phyloP scores from a whole-genome alignment of 768 basidiomycete genomes.

The Pulveroboletus sp. region DNA sequence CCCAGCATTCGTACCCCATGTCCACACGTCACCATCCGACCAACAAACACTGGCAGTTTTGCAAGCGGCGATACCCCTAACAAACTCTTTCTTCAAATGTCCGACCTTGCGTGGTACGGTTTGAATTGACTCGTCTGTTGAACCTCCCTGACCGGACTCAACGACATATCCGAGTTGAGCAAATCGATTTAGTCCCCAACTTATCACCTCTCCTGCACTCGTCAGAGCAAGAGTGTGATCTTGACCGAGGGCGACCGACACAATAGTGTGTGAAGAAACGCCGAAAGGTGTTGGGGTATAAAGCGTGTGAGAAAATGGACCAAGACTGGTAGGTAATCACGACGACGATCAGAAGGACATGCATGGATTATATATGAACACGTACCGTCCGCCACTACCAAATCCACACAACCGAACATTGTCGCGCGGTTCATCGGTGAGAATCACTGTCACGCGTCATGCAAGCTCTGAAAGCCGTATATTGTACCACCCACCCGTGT shows the following conservation, averaged over 20 bases:
- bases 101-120: slow-evolving; percentile 71
- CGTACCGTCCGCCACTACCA: slow-evolving; percentile 78
- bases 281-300: slow-evolving; percentile 60
- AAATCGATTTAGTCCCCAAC: slow-evolving; percentile 90
- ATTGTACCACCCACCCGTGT: slow-evolving; percentile 56
- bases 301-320: slow-evolving; percentile 73
- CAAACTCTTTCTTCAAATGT: slow-evolving; percentile 69
- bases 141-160: slow-evolving; percentile 45
- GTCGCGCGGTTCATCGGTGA: slow-evolving; percentile 67
- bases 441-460: slow-evolving; percentile 34
- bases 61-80: slow-evolving; percentile 81
- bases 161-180: slow-evolving; percentile 83
- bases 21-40: slow-evolving; percentile 68
- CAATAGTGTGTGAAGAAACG: slow-evolving; percentile 52
- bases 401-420: slow-evolving; percentile 89
- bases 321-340: slow-evolving; percentile 46
- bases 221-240: slow-evolving; percentile 93
- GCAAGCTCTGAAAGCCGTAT: neutral
- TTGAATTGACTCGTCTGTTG: slow-evolving; percentile 73
- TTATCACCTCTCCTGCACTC: slow-evolving; percentile 72
- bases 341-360: neutral
- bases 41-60: slow-evolving; percentile 86
- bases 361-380: neutral
- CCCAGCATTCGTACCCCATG: slow-evolving; percentile 92
- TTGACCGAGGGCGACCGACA: slow-evolving; percentile 78